phyloP scores from a whole-genome alignment of 2,329 filamentous ascomycete genomes.

The Fusarium tupiense region DNA sequence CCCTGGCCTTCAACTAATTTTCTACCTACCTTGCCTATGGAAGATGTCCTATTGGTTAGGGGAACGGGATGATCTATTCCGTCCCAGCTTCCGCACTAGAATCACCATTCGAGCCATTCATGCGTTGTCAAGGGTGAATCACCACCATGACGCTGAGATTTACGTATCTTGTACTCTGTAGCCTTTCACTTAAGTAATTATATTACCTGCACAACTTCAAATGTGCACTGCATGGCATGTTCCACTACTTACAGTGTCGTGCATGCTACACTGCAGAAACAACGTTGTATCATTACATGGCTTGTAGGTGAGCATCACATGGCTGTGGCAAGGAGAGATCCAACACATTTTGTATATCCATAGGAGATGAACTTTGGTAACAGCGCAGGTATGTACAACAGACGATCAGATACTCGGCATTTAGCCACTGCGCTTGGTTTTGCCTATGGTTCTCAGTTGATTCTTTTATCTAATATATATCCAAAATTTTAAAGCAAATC shows the following conservation, averaged over 20 bases:
- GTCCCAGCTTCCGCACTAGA: not conserved
- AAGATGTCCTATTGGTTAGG: not conserved
- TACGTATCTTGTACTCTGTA: not conserved
- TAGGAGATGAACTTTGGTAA: not conserved
- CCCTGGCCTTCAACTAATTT: not conserved
- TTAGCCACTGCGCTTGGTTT: not conserved
- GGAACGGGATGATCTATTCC: constrained; percentile 3
- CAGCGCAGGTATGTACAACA: not conserved
- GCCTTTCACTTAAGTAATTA: not conserved
- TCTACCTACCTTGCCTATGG: not conserved
- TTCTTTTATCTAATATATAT: constrained; percentile 35
- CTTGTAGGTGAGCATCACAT: not conserved
- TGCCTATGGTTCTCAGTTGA: constrained; percentile 10
- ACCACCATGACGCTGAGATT: not conserved
- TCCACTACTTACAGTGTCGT: constrained; percentile 23
- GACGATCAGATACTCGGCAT: not conserved
- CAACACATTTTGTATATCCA: not conserved
- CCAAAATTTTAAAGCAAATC: constrained; percentile 34
- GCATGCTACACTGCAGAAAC: constrained; percentile 12
- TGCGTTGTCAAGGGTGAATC: constrained; percentile 5
- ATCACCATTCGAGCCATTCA: constrained; percentile 2
- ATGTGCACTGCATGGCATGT: constrained; percentile 37
- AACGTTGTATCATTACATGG: constrained; percentile 5
- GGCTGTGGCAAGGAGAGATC: not conserved
- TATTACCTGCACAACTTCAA: constrained; percentile 18